Conservation (phyloP, 768 basidiomycete genomes). For the Kwoniella europaea region DNA sequence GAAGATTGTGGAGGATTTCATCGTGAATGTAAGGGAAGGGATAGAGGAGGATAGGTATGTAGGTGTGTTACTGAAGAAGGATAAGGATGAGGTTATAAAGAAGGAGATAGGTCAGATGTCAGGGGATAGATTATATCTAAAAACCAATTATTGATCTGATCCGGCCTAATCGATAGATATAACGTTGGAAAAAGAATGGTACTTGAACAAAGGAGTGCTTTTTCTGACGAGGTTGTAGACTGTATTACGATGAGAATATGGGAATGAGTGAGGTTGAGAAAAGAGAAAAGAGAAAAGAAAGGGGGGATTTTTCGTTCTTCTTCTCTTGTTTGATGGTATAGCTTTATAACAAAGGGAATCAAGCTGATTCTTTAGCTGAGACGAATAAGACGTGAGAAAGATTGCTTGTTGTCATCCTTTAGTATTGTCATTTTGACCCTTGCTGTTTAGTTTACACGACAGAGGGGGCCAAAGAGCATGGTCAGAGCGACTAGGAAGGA, state of each 20-base stretch:
- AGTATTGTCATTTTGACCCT: neutral
- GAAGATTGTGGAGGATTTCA: constrained; percentile 10
- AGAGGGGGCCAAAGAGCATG: neutral
- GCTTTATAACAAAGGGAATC: constrained; percentile 11
- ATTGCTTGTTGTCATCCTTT: neutral
- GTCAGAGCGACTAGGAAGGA: neutral
- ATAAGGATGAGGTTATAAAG: neutral
- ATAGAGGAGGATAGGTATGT: neutral
- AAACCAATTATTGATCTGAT: neutral
- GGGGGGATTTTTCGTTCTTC: neutral
- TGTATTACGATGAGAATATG: neutral
- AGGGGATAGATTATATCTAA: neutral
- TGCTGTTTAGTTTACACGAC: neutral
- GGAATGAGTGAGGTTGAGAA: constrained; percentile 2
- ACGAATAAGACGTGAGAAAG: constrained; percentile 1
- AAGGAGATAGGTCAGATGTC: neutral
- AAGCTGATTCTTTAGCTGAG: neutral
- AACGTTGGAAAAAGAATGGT: neutral
- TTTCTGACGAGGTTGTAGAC: neutral
- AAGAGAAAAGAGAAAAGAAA: constrained; percentile 10
- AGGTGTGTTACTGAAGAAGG: neutral
- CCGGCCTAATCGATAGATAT: neutral
- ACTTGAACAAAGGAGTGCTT: constrained; percentile 5
- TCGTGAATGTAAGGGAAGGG: constrained; percentile 1
- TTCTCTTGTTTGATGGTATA: neutral